Evolutionary conservation across 805 yeast genomes (phyloP), one percentile per base, ranked within the genome.

Genomic region (Yarrowia sp.): DNA sequence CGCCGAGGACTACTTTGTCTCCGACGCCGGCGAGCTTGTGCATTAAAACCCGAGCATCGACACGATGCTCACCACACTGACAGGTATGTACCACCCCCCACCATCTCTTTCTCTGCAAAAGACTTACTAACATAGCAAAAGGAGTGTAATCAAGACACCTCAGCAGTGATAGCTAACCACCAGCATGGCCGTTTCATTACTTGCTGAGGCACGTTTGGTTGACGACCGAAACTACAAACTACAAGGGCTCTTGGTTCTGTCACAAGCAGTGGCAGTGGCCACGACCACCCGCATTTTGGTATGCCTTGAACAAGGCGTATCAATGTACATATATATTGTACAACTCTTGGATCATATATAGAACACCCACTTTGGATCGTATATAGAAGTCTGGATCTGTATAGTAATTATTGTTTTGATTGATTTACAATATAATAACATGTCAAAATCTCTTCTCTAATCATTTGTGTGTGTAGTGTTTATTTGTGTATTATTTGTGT

Each of bases 371-470:
- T 19, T 46, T 61, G 66, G 66, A 61, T 61, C 66, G 53, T 61
- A 61, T 46, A 61, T 61, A 61, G 66, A 61, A 61, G 42, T 47
- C 55, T 47, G 66, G 66, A 61, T 61, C 66, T 61, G 53, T 61
- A 61, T 61, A 61, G 66, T 38, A 61, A 60, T 60, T 46, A 55
- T 55, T 55, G 44, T 39, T 55, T 40, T 55, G 61, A 39, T 55
- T 55, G 36, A n/a, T 39, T 24, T 55, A 9, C 30, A 20, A 50
- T 34, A 34, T 39, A 52, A 52, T 52, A 50, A 52, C 58, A 52
- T 52, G 9, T 49, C 58, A 52, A 52, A 52, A 52, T 55, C 24
- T 40, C 46, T 39, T 40, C 46, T 39, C 43, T 15, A 14, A 14
- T 17, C 13, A 14, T 19, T 9, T 10, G 43, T 24, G 4, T 20